Evolutionary conservation across 305 asterid species (phyloP), one percentile per base, ranked within the genome.

Genomic region (Stenogyne calaminthoides): DNA sequence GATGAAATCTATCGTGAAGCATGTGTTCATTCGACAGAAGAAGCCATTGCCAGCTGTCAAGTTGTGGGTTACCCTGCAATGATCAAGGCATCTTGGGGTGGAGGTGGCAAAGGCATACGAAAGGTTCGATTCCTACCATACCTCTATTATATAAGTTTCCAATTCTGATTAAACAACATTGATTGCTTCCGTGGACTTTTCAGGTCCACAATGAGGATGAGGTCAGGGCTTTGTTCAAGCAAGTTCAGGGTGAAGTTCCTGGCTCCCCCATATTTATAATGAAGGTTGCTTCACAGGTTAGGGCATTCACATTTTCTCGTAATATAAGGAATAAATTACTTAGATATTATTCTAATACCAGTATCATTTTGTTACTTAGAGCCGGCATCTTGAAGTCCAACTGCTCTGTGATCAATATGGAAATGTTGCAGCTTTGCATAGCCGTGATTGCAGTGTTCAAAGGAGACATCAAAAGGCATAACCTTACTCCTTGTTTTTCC

Each of bases 21-120:
- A 47, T 95, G 99, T 76, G 98, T 95, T 78, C 86, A 88, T 80
- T 82, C 98, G 55, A 90, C 97, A 15, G 99, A 95, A 88, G 98
- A 92, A 84, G 99, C 99, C 60, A 80, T 92, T 78, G 86, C 96
- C 52, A 95, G 99, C 85, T 95, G 99, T 79, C 97, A 92, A 83
- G 89, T 82, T 80, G 98, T 95, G 66, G 99, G 99, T 55, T 92
- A 92, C 81, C 99, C 99, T 72, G 99, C 99, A 55, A 95, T 95
- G 99, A 90, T 95, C 66, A 95, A 92, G 86, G 99, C 99, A 80
- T 95, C 99, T 67, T 95, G 98, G 99, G 99, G 99, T 60, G 99
- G 99, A 58, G 99, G 99, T 66, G 99, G 99, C 76, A 95, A 95
- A 88, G 99, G 99, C 87, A 95, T 95, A 79, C 82, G 99, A 82